Evolutionary conservation across 1,284 basidiomycete species (phyloP), one percentile per base, ranked within the genome.

Genomic region (Irpex sp.): DNA sequence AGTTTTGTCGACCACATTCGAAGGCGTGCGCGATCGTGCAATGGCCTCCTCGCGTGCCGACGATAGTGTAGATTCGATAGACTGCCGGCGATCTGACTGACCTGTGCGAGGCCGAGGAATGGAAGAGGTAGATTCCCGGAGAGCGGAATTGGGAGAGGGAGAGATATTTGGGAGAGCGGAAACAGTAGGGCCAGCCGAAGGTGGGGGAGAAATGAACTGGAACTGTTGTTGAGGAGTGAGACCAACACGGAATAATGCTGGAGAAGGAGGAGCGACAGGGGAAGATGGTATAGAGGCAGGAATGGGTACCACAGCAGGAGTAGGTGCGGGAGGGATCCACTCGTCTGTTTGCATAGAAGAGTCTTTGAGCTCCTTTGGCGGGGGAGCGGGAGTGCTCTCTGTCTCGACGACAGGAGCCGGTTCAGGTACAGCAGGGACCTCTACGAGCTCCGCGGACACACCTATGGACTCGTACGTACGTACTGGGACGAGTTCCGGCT

Each of bases 321-420:
- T 66, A 11, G 75, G 67, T 19, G 49, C 17, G 19, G 78, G 76
- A 17, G 84, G 82, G n/a, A 72, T 75, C 83, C 86, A 88, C 55
- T 81, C 81, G 63, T 94, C 92, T 2, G 92, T 94, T 76, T 94
- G 92, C 35, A 87, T 85, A 1, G 86, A 89, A 63, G 86, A 89
- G 66, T 93, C 91, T 70, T 80, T 86, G 37, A 84, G 74, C 66
- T 89, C 86, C 0, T 71, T 86, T 88, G 56, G 56, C 5, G 83
- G 69, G 50, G 73, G 67, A 4, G 72, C 73, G 55, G 73, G 69
- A n/a, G 55, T 21, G n/a, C 39, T 47, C 15, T 55, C 50, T 0
- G 76, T 19, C 58, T 77, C 74, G 50, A 59, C 56, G 15, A 47
- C 6, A 4, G 58, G 21, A 55, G 21, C 9, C n/a, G 15, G 21